Base-by-base conservation (phyloP, 148 eudicot species). In the Vaccinium corymbosum region DNA sequence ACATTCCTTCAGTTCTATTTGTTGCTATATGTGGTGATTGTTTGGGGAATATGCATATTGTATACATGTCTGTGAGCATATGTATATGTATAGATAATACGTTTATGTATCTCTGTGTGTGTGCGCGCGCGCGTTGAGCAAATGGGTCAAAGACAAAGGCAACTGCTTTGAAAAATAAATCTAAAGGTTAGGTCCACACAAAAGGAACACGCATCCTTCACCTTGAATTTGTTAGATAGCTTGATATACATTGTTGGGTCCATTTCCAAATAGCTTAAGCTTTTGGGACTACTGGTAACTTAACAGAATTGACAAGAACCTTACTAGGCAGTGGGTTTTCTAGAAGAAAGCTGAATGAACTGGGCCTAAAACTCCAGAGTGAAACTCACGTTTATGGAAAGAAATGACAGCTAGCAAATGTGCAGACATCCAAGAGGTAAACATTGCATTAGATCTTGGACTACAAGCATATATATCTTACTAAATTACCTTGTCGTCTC, bases 291-390 rank as follows among this genome's bases (percentile, higher is more conserved):
- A 42, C 46, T 42, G 46, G 46, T 4, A 42, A 4, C 46, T 42
- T 0, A 42, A 42, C 46, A 42, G 46, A 42, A 82, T 16, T 14
- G n/a, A 46, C 56, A 75, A 20, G 53, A 81, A 12, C 22, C 55
- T 25, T 38, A 62, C 19, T n/a, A 13, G 15, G 82, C 25, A 25
- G 6, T 80, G 74, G 13, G n/a, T 81, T 81, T 49, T 25, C 52
- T 22, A 2, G 27, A 57, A 56, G 42, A 56, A 75, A 82, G 84
- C 66, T 19, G 79, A 32, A 35, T 20, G 20, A 83, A 74, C 29
- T 3, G 4, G 79, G 68, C 70, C 77, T 82, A 71, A 51, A 73
- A 82, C 70, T 12, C 38, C 68, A 22, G 73, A 27, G 38, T 68
- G 73, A 68, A 48, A 55, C 64, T 32, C 48, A 7, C 12, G 61